Percentiles rank a stretch among this genome's conserved stretches.
phyloP scores from a whole-genome alignment of 2,329 filamentous ascomycete species.

The Cercospora berteroae region DNA sequence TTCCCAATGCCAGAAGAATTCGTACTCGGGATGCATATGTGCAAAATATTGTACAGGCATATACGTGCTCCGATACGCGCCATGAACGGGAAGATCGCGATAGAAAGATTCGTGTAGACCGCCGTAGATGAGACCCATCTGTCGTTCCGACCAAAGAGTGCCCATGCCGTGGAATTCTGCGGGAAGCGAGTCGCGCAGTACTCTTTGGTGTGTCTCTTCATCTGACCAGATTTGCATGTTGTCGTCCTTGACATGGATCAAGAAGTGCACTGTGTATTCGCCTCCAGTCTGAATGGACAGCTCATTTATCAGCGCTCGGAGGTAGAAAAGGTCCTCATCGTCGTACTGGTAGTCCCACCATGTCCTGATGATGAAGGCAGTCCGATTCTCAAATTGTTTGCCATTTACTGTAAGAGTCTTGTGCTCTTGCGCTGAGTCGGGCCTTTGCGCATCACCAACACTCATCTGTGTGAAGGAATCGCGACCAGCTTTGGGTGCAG shows the following conservation, averaged over 20 bases:
- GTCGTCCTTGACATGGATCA: slow-evolving; percentile 80
- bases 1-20: slow-evolving; percentile 93
- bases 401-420: slow-evolving; percentile 16
- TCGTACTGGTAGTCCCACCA: slow-evolving; percentile 80
- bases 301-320: slow-evolving; percentile 78
- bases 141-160: slow-evolving; percentile 53
- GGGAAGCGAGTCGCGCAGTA: slow-evolving; percentile 53
- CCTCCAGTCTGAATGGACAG: slow-evolving; percentile 73
- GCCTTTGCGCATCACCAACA: slow-evolving; percentile 32
- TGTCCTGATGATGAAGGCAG: slow-evolving; percentile 76
- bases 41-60: slow-evolving; percentile 97
- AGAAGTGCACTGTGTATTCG: slow-evolving; percentile 78
- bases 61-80: slow-evolving; percentile 70
- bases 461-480: slow-evolving; percentile 44
- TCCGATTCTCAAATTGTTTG: slow-evolving; percentile 52
- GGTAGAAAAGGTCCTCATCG: slow-evolving; percentile 75
- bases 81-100: slow-evolving; percentile 65
- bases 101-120: slow-evolving; percentile 52
- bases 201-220: slow-evolving; percentile 66
- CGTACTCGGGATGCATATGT: slow-evolving; percentile 81
- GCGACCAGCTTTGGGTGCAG: slow-evolving; percentile 33
- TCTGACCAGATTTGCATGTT: slow-evolving; percentile 80
- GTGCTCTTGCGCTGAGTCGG: slow-evolving; percentile 18
- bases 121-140: slow-evolving; percentile 56
- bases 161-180: slow-evolving; percentile 53